Conservation (phyloP, 2,329 filamentous ascomycete genomes). For the Hymenoscyphus fructigenus region DNA sequence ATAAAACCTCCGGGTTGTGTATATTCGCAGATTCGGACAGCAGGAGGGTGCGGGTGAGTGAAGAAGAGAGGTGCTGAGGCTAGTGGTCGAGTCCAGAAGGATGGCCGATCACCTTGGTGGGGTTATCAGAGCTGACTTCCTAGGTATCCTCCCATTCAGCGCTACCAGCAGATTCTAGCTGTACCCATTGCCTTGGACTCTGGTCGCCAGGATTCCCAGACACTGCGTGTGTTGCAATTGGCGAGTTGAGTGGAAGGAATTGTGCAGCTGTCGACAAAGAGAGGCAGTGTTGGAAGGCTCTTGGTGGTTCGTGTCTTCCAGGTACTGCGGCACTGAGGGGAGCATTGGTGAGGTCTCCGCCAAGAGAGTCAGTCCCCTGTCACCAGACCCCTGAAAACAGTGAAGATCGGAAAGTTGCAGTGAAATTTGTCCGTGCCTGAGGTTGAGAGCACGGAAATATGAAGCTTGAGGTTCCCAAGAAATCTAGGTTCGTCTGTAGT, state of each 20-base stretch:
- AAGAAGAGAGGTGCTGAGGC: background rate
- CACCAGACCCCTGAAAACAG: too few species aligned
- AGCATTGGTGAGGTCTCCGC: too few species aligned
- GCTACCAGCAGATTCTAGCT: background rate
- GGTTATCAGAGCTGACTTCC: background rate
- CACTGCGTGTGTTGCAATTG: background rate
- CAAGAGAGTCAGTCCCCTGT: too few species aligned
- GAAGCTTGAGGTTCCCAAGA: conserved; percentile 15
- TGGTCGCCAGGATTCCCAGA: background rate
- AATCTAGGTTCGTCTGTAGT: conserved; percentile 14
- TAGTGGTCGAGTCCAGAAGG: background rate
- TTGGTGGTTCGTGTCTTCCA: too few species aligned
- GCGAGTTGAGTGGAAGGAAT: background rate
- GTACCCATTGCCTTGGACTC: background rate
- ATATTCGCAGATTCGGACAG: background rate
- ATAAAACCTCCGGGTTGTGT: conserved; percentile 21
- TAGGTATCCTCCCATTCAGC: background rate
- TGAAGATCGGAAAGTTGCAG: too few species aligned
- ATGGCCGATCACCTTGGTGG: background rate
- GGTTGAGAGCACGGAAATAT: background rate
- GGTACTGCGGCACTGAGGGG: too few species aligned
- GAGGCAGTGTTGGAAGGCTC: background rate
- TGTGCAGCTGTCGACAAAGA: background rate
- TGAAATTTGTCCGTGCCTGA: background rate
- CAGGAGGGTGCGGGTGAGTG: background rate